Percentiles rank a stretch among this genome's conserved stretches.
phyloP scores from a whole-genome alignment of 192 early-diverging fungal genomes.

The Phlyctochytrium arcticum region DNA sequence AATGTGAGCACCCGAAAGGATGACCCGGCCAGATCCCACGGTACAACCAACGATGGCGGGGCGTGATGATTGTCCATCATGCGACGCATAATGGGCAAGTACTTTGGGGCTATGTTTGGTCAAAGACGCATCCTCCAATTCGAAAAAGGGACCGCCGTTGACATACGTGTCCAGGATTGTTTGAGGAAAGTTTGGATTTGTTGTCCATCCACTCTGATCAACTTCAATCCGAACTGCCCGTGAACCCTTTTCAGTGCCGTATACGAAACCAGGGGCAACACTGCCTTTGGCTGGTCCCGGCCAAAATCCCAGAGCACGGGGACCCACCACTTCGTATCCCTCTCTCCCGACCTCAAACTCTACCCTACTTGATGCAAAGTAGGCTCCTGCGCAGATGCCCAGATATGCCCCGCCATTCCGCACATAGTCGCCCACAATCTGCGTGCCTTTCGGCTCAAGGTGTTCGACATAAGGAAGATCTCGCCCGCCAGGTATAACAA shows the following conservation, averaged over 20 bases:
- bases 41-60: slow-evolving; percentile 64
- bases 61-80: neutral
- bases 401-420: slow-evolving; percentile 74
- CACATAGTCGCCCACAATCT: slow-evolving; percentile 47
- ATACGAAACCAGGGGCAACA: slow-evolving; percentile 77
- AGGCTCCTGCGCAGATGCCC: slow-evolving; percentile 90
- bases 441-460: slow-evolving; percentile 54
- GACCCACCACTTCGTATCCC: slow-evolving; percentile 63
- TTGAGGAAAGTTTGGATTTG: neutral
- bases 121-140: neutral
- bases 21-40: slow-evolving; percentile 61
- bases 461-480: slow-evolving; percentile 76
- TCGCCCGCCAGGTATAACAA: slow-evolving; percentile 88
- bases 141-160: slow-evolving; percentile 52
- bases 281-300: slow-evolving; percentile 66
- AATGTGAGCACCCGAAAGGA: slow-evolving; percentile 78
- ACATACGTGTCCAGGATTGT: slow-evolving; percentile 33
- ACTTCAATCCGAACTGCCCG: slow-evolving; percentile 52
- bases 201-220: slow-evolving; percentile 22
- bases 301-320: slow-evolving; percentile 70
- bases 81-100: slow-evolving; percentile 39
- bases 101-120: neutral
- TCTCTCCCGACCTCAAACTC: slow-evolving; percentile 72
- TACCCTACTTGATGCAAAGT: slow-evolving; percentile 67
- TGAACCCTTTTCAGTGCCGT: slow-evolving; percentile 75